phyloP scores from a whole-genome alignment of 208 protist genomes.

The Trypanosoma rangeli region DNA sequence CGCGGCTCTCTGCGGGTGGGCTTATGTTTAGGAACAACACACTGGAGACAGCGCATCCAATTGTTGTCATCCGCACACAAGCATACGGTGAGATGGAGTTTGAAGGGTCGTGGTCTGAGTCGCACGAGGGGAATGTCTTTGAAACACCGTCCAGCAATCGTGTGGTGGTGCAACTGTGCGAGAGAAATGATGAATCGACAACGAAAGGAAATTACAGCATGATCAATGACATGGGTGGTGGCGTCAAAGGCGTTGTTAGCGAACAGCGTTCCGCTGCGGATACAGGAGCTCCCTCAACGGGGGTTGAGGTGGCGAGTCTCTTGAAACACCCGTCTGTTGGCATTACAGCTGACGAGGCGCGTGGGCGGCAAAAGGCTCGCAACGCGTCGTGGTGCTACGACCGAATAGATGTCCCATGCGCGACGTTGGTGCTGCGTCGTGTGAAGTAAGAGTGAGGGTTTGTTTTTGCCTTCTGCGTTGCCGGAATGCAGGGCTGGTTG shows the following conservation, averaged over 20 bases:
- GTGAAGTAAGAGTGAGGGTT: slow-evolving; percentile 15
- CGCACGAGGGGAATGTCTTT: background rate
- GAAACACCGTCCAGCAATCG: slow-evolving; percentile 14
- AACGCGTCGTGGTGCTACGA: slow-evolving; percentile 44
- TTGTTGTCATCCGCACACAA: slow-evolving; percentile 43
- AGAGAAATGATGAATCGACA: slow-evolving; percentile 11
- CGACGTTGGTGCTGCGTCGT: slow-evolving; percentile 33
- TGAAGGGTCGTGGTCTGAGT: slow-evolving; percentile 56
- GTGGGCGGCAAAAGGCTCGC: slow-evolving; percentile 26
- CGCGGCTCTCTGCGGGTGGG: slow-evolving; percentile 34
- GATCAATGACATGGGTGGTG: background rate
- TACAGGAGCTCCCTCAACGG: background rate
- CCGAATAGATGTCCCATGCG: slow-evolving; percentile 45
- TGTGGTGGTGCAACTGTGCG: slow-evolving; percentile 48
- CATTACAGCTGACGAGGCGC: slow-evolving; percentile 65
- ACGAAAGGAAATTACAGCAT: background rate
- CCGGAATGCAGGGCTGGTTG: too few relatives aligned
- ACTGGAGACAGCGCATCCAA: slow-evolving; percentile 47
- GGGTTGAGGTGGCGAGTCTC: slow-evolving; percentile 52
- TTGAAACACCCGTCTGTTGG: slow-evolving; percentile 56
- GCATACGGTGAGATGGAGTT: slow-evolving; percentile 51
- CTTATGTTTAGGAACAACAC: slow-evolving; percentile 42
- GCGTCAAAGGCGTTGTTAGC: background rate
- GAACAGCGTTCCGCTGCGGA: background rate
- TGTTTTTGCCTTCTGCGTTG: background rate